These are phyloP conservation scores for Phytophthora citrophthora DNA, from an alignment of 352 stramenopile species.

Conservation along the genomic window DNA sequence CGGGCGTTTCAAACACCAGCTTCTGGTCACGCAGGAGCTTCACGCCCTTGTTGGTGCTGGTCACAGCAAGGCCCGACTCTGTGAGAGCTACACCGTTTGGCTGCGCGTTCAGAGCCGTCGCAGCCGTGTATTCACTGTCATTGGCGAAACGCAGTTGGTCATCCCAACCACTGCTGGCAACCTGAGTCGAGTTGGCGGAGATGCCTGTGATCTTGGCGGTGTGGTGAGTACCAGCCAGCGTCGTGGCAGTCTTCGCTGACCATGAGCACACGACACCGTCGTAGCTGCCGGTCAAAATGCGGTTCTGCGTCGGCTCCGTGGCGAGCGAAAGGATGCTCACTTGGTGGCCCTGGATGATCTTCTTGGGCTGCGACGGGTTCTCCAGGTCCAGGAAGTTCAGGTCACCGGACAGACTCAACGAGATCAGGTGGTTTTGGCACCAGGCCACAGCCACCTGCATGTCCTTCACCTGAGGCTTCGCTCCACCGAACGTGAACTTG, in stretches of 20 bases:
- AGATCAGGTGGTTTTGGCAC: slow-evolving; percentile 81
- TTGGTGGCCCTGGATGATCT: slow-evolving; percentile 91
- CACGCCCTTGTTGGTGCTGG: slow-evolving; percentile 85
- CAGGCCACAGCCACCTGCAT: slow-evolving; percentile 84
- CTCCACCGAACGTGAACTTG: slow-evolving; percentile 79
- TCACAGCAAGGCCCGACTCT: slow-evolving; percentile 58
- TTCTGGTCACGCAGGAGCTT: slow-evolving; percentile 78
- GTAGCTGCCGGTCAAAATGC: slow-evolving; percentile 94
- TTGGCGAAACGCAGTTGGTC: slow-evolving; percentile 86
- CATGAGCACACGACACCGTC: slow-evolving; percentile 94
- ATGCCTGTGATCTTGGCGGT: slow-evolving; percentile 88
- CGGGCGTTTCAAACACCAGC: slow-evolving; percentile 75
- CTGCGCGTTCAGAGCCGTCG: slow-evolving; percentile 69
- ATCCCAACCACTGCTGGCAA: slow-evolving; percentile 93
- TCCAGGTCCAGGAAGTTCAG: slow-evolving; percentile 80
- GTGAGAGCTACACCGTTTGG: slow-evolving; percentile 72
- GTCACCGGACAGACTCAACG: slow-evolving; percentile 85
- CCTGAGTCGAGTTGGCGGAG: slow-evolving; percentile 55
- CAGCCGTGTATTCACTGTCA: slow-evolving; percentile 63
- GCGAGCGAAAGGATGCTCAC: slow-evolving; percentile 91
- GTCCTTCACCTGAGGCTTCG: slow-evolving; percentile 76
- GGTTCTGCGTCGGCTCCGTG: slow-evolving; percentile 67
- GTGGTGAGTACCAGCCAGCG: slow-evolving; percentile 52
- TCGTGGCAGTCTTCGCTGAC: slow-evolving; percentile 66
- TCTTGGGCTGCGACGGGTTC: slow-evolving; percentile 73